A percentile compares a stretch with the other conserved stretches of the same genome.
These are phyloP conservation scores for Suhomyces sp. DNA, from an alignment of 805 yeast genomes.

Conservation along the genomic window DNA sequence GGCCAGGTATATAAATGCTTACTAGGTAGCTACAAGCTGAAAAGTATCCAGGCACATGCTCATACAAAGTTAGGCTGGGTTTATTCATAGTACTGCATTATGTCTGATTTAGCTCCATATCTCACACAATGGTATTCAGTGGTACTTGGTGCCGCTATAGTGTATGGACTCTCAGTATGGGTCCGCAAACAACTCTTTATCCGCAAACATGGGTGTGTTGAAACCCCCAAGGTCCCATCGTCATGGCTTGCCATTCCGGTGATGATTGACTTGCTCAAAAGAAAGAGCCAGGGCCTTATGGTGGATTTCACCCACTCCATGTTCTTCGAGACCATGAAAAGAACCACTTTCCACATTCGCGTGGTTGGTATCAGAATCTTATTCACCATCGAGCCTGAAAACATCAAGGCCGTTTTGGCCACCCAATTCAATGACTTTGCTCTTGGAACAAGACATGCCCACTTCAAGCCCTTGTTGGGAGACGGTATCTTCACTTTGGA, in stretches of 20 bases:
- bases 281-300: constrained; percentile 23
- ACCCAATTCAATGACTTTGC: constrained; percentile 27
- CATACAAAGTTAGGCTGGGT: too few relatives aligned
- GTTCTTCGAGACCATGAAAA: constrained; percentile 6
- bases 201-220: constrained; percentile 14
- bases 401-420: constrained; percentile 27
- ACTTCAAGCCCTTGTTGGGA: constrained; percentile 21
- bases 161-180: constrained; percentile 7
- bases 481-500: constrained; percentile 30
- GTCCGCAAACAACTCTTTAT: constrained; percentile 7
- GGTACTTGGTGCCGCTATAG: constrained; percentile 8
- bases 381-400: constrained; percentile 23
- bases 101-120: neutral
- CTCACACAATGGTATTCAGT: constrained; percentile 12
- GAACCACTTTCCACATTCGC: constrained; percentile 7
- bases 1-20: too few relatives aligned
- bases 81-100: too few relatives aligned
- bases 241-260: constrained; percentile 9
- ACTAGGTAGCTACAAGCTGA: too few relatives aligned
- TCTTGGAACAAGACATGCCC: constrained; percentile 23
- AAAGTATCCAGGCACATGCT: too few relatives aligned
- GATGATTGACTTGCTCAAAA: constrained; percentile 14
- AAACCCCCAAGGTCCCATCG: constrained; percentile 4
- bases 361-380: constrained; percentile 19
- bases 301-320: constrained; percentile 18